Evolutionary conservation across 305 asterid species (phyloP).

Genomic region (Fraxinus velutina): DNA sequence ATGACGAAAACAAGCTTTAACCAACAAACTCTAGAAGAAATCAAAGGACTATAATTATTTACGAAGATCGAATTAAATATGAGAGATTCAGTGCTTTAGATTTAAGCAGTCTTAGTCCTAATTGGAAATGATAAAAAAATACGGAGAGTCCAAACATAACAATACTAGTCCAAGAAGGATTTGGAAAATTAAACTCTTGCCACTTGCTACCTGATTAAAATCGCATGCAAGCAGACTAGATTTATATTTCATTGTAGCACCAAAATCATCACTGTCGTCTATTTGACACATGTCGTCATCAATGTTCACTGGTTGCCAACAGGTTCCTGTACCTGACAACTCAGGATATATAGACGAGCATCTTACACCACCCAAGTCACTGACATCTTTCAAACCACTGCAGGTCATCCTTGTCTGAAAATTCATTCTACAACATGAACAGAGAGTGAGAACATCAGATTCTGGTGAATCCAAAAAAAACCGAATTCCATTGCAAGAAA

Average conservation of each 20-base stretch:
- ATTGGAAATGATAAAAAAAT: background rate
- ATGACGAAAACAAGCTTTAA: background rate
- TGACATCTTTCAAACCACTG: slow-evolving; percentile 61
- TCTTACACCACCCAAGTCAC: slow-evolving; percentile 39
- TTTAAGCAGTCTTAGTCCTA: background rate
- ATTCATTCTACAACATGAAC: slow-evolving; percentile 55
- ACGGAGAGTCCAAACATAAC: background rate
- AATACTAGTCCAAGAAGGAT: background rate
- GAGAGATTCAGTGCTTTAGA: background rate
- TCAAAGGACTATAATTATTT: background rate
- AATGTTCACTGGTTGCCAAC: slow-evolving; percentile 61
- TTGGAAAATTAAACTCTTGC: background rate
- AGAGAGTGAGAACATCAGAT: background rate
- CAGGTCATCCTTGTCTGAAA: slow-evolving; percentile 51
- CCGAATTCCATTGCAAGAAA: background rate
- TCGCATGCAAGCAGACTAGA: slow-evolving; percentile 46
- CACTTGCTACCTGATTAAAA: slow-evolving; percentile 55
- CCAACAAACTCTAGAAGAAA: background rate
- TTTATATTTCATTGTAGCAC: slow-evolving; percentile 47
- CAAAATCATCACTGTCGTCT: slow-evolving; percentile 63
- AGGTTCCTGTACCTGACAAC: slow-evolving; percentile 45
- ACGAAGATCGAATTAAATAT: background rate
- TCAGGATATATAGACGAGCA: slow-evolving; percentile 54
- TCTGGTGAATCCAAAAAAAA: slow-evolving; percentile 8
- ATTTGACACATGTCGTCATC: slow-evolving; percentile 90